A percentile compares a stretch with the other conserved stretches of the same genome.
Evolutionary conservation across 805 yeast genomes (phyloP).

Genomic region (Blastobotrys terrestris): DNA sequence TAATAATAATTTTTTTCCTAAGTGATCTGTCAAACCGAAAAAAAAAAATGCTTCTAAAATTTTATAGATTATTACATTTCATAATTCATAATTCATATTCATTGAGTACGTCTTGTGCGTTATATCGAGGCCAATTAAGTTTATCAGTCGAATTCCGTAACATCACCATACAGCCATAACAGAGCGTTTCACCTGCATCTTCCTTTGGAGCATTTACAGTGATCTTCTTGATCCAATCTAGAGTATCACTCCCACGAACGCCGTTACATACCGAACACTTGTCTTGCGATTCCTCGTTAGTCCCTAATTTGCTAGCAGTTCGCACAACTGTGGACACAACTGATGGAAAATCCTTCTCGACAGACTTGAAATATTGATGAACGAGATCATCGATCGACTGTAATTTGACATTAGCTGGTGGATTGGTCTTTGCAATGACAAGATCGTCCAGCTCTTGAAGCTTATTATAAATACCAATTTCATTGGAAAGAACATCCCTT

Average conservation of each 20-base stretch:
- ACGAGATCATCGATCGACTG: conserved; percentile 81
- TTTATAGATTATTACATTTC: not conserved
- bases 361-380: conserved; percentile 58
- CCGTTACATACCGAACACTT: conserved; percentile 54
- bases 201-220: conserved; percentile 44
- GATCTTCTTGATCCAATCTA: conserved; percentile 60
- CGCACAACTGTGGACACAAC: conserved; percentile 89
- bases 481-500: conserved; percentile 67
- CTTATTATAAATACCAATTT: conserved; percentile 50
- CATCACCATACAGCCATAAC: conserved; percentile 74
- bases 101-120: conserved; percentile 37
- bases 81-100: conserved; percentile 41
- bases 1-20: no score
- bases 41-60: no score
- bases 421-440: conserved; percentile 20
- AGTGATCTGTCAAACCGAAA: no score
- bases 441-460: conserved; percentile 37
- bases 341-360: conserved; percentile 78
- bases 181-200: conserved; percentile 35
- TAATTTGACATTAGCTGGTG: conserved; percentile 49
- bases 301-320: conserved; percentile 66
- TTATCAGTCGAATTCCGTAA: conserved; percentile 31
- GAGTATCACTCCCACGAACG: conserved; percentile 50
- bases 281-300: conserved; percentile 17
- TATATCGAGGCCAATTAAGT: conserved; percentile 30